Evolutionary conservation across 2,329 filamentous ascomycete genomes (phyloP).

Genomic region (Spiromastix sp.): DNA sequence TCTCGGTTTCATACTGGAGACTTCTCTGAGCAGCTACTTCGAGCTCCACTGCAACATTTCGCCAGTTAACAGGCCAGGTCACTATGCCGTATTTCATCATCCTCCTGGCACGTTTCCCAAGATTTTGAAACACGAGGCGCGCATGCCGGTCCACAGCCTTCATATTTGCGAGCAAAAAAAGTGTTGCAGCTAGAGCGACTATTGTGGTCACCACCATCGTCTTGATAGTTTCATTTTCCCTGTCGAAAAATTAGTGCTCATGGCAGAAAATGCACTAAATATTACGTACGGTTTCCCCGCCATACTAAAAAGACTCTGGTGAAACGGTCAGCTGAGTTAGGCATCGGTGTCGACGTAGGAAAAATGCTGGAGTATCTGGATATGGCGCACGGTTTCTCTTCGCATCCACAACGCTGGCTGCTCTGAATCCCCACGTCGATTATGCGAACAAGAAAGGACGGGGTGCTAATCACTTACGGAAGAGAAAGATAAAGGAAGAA

Average conservation of each 20-base stretch:
- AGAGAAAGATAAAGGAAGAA: constrained; percentile 1
- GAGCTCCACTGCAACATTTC: too few relatives aligned
- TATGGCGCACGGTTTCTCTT: too few relatives aligned
- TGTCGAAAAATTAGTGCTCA: neutral
- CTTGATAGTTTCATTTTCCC: neutral
- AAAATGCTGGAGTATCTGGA: too few relatives aligned
- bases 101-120: neutral
- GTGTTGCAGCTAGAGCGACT: neutral
- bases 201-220: neutral
- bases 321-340: too few relatives aligned
- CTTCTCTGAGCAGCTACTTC: too few relatives aligned
- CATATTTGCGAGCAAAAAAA: neutral
- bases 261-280: neutral
- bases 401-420: too few relatives aligned
- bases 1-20: too few relatives aligned
- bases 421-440: neutral
- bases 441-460: neutral
- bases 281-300: neutral
- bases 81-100: neutral
- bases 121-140: neutral
- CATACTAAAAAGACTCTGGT: constrained; percentile 1
- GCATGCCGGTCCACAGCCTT: neutral
- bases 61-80: neutral
- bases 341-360: too few relatives aligned
- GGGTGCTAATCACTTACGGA: neutral